Percentiles rank a stretch among this genome's conserved stretches.
These are phyloP conservation scores for Gymnopus androsaceus DNA, from an alignment of 1,284 basidiomycete species.

Conservation along the genomic window DNA sequence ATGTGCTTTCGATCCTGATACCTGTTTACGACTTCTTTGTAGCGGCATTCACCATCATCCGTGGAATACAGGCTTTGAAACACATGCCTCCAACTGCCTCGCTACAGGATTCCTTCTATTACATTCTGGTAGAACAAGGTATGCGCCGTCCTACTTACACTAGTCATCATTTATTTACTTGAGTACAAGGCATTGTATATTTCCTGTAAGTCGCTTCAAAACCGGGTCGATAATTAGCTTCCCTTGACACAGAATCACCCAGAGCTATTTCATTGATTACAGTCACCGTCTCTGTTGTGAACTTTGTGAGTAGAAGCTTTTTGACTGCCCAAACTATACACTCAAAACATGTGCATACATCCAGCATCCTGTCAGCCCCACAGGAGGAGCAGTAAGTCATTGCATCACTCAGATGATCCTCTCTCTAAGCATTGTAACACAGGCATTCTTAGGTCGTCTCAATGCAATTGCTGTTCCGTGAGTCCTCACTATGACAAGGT, in stretches of 20 bases:
- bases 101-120: slow-evolving; percentile 14
- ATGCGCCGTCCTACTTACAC: background rate
- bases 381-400: background rate
- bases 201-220: background rate
- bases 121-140: slow-evolving; percentile 24
- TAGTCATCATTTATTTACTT: background rate
- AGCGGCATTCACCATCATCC: slow-evolving; percentile 24
- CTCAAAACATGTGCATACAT: background rate
- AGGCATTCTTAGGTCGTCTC: slow-evolving; percentile 26
- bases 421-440: background rate
- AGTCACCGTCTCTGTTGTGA: background rate
- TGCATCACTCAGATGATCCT: background rate
- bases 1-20: slow-evolving; percentile 29
- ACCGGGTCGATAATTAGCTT: background rate
- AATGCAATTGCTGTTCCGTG: slow-evolving; percentile 34
- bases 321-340: background rate
- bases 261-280: background rate
- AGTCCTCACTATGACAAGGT: slow-evolving; percentile 13
- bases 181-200: background rate
- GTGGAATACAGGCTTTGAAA: slow-evolving; percentile 27
- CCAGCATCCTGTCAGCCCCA: background rate
- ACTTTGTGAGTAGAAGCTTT: background rate
- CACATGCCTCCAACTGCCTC: slow-evolving; percentile 8
- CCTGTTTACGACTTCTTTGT: slow-evolving; percentile 30
- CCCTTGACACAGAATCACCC: too few relatives aligned